phyloP scores from a whole-genome alignment of 805 yeast genomes.

The Myxozyma nipponensis region DNA sequence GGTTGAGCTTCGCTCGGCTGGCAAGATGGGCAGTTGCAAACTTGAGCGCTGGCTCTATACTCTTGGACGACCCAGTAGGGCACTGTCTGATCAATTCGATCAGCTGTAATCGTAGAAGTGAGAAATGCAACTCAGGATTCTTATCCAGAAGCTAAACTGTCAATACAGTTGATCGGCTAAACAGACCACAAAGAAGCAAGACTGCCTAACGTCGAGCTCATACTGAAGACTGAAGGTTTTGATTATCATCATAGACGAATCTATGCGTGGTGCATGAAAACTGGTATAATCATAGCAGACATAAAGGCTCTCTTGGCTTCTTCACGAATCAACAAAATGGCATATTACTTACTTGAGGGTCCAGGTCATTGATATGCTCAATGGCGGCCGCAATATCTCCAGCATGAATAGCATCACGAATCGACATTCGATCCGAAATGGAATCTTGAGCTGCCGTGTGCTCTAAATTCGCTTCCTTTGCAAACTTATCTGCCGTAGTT shows the following conservation, averaged over 20 bases:
- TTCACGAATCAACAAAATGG: background rate
- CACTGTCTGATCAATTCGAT: slow-evolving; percentile 75
- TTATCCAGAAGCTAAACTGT: slow-evolving; percentile 48
- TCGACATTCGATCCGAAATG: slow-evolving; percentile 50
- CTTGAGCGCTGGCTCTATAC: slow-evolving; percentile 31
- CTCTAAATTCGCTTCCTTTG: slow-evolving; percentile 46
- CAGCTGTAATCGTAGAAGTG: slow-evolving; percentile 64
- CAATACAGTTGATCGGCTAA: background rate
- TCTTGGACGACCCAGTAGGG: slow-evolving; percentile 18
- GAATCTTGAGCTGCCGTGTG: slow-evolving; percentile 45
- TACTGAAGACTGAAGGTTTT: slow-evolving; percentile 33
- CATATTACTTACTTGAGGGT: slow-evolving; percentile 46
- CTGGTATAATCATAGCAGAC: slow-evolving; percentile 26
- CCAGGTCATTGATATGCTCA: slow-evolving; percentile 51
- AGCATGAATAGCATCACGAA: slow-evolving; percentile 50
- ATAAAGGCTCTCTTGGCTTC: background rate
- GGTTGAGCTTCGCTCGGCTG: slow-evolving; percentile 51
- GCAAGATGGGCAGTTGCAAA: slow-evolving; percentile 47
- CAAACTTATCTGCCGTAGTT: slow-evolving; percentile 58
- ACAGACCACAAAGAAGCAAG: background rate
- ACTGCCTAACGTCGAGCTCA: background rate
- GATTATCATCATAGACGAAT: slow-evolving; percentile 25
- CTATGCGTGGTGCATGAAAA: slow-evolving; percentile 34
- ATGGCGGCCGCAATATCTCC: slow-evolving; percentile 64
- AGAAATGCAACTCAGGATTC: slow-evolving; percentile 64